Evolutionary conservation across 108 stramenopile genomes (phyloP), one percentile per base, ranked within the genome.

Genomic region (Poteriospumella lacustris): DNA sequence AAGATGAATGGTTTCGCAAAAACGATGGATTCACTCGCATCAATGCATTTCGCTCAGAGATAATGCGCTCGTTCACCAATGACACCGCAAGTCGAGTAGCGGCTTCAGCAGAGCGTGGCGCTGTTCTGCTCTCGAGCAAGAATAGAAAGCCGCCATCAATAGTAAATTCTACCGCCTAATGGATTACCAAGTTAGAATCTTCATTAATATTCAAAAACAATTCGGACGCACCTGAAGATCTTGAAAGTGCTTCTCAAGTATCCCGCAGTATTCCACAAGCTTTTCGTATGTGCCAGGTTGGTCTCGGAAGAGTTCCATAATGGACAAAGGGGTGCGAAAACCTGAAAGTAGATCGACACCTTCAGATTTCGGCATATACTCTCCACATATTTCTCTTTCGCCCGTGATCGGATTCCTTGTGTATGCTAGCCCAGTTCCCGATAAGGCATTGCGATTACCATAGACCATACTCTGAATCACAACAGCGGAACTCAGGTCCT

Each of bases 401-500:
- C 60, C 60, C 9, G 60, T 64, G 5, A 64, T 64, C 28, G 60
- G 60, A 33, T 24, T 33, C 9, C 60, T 26, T 31, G 60, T 12
- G 36, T 34, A 64, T 31, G 29, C 15, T 31, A 73, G 31, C 5
- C 70, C 70, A 12, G 70, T 33, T 3, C 41, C 70, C 28, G 19
- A 31, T 15, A 12, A 15, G 39, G 64, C 9, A 67, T 67, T 33
- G 12, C 9, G 9, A 19, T 67, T 67, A 9, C 70, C 70, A 73
- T 29, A 73, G 9, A 73, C 70, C 70, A 73, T 73, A 34, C 12
- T 33, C 36, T 73, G 70, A 42, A 73, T 31, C 9, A 56, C 36
- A 5, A 73, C 70, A 3, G 70, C 70, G 9, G 36, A n/a, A 56
- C 70, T 9, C 39, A 41, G 19, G 15, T 41, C 15, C 36, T 38